Evolutionary conservation across 768 basidiomycete species (phyloP).

Genomic region (Naematelia aurantialba): DNA sequence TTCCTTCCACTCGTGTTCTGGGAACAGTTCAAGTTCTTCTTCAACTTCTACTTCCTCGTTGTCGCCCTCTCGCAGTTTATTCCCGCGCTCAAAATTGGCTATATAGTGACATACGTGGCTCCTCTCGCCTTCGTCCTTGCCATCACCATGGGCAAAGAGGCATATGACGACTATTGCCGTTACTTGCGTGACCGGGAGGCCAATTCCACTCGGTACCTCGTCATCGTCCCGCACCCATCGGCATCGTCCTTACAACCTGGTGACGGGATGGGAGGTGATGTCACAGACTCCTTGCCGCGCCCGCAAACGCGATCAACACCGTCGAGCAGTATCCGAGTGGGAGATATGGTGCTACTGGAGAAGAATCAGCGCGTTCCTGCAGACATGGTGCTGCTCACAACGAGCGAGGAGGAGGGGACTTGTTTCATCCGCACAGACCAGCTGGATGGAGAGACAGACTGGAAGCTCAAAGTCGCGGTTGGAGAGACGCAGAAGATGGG

Average conservation of each 20-base stretch:
- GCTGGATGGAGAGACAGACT: conserved; percentile 97
- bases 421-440: conserved; percentile 98
- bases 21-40: conserved; percentile 99
- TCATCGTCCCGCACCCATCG: conserved; percentile 59
- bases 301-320: conserved; percentile 66
- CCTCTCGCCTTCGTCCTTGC: conserved; percentile 91
- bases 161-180: conserved; percentile 96
- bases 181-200: conserved; percentile 87
- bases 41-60: conserved; percentile 96
- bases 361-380: conserved; percentile 98
- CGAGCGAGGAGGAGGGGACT: conserved; percentile 82
- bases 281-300: conserved; percentile 27
- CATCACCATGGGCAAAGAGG: conserved; percentile 98
- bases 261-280: conserved; percentile 1
- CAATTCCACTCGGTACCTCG: conserved; percentile 85
- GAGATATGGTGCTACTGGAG: conserved; percentile 84
- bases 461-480: conserved; percentile 92
- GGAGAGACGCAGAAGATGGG: conserved; percentile 71
- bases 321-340: conserved; percentile 80
- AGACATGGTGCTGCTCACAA: conserved; percentile 82
- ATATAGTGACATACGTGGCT: conserved; percentile 90
- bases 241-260: conserved; percentile 37
- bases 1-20: conserved; percentile 97
- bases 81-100: conserved; percentile 92
- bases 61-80: conserved; percentile 95